phyloP scores from a whole-genome alignment of 768 basidiomycete genomes.

The Pisolithus sp. region DNA sequence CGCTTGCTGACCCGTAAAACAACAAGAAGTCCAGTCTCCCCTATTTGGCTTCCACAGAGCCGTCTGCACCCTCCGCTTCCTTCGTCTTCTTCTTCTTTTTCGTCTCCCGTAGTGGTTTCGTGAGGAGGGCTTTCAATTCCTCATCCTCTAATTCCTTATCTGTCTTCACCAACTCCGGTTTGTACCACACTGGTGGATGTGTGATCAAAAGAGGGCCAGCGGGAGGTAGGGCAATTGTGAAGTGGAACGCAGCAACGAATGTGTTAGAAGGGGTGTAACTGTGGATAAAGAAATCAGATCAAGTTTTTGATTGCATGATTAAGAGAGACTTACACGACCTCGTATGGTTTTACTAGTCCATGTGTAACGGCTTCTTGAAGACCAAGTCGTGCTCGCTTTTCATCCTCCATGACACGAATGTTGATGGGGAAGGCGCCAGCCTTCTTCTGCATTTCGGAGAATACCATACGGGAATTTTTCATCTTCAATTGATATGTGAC shows the following conservation, averaged over 20 bases:
- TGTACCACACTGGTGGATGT: slow-evolving; percentile 88
- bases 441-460: slow-evolving; percentile 97
- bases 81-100: slow-evolving; percentile 87
- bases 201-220: slow-evolving; percentile 85
- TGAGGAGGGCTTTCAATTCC: slow-evolving; percentile 72
- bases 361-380: slow-evolving; percentile 95
- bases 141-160: slow-evolving; percentile 87
- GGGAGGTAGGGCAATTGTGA: slow-evolving; percentile 90
- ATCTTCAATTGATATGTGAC: slow-evolving; percentile 95
- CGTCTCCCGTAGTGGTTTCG: slow-evolving; percentile 75
- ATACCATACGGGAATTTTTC: slow-evolving; percentile 95
- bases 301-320: not conserved
- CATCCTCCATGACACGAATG: slow-evolving; percentile 87
- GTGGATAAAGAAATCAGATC: slow-evolving; percentile 1
- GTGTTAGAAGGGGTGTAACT: slow-evolving; percentile 80
- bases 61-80: slow-evolving; percentile 45
- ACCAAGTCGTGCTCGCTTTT: slow-evolving; percentile 92
- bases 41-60: slow-evolving; percentile 23
- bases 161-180: slow-evolving; percentile 82
- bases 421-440: slow-evolving; percentile 98
- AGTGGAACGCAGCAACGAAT: slow-evolving; percentile 92
- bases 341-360: slow-evolving; percentile 88
- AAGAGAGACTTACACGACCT: slow-evolving; percentile 67
- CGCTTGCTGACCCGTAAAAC: slow-evolving; percentile 10
- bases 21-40: slow-evolving; percentile 7